Evolutionary conservation across 1,284 basidiomycete species (phyloP).

Genomic region (Leccinum fallax): DNA sequence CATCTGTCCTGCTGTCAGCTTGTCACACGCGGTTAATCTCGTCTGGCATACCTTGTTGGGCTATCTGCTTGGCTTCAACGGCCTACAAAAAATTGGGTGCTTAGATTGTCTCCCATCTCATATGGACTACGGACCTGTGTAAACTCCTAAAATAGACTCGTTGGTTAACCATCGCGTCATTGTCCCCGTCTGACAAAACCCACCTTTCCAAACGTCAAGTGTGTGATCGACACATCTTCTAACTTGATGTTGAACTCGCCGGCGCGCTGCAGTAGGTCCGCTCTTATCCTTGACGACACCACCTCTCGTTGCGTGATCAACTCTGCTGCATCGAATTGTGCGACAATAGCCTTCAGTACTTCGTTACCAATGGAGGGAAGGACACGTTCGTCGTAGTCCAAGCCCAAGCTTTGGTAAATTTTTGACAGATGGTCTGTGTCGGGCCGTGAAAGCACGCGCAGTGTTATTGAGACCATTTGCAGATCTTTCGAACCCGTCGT

Average conservation of each 20-base stretch:
- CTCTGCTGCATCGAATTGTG: conserved; percentile 98
- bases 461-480: conserved; percentile 97
- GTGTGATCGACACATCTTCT: conserved; percentile 97
- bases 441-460: conserved; percentile 94
- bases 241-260: conserved; percentile 96
- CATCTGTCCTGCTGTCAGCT: conserved; percentile 56
- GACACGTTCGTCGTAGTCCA: conserved; percentile 98
- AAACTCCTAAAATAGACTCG: conserved; percentile 60
- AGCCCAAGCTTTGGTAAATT: conserved; percentile 94
- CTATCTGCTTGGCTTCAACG: conserved; percentile 98
- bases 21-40: neutral
- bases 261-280: conserved; percentile 91
- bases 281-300: conserved; percentile 91
- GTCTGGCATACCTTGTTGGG: conserved; percentile 76
- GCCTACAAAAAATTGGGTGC: conserved; percentile 50
- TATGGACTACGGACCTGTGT: conserved; percentile 53
- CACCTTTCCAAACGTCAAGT: conserved; percentile 81
- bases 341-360: conserved; percentile 96
- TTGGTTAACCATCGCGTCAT: neutral
- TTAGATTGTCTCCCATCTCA: conserved; percentile 10
- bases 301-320: conserved; percentile 89
- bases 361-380: conserved; percentile 96
- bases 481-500: conserved; percentile 96
- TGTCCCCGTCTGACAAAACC: conserved; percentile 18
- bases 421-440: conserved; percentile 87